Conservation (phyloP, 495 filamentous ascomycete species). For the Penicillium salamii region DNA sequence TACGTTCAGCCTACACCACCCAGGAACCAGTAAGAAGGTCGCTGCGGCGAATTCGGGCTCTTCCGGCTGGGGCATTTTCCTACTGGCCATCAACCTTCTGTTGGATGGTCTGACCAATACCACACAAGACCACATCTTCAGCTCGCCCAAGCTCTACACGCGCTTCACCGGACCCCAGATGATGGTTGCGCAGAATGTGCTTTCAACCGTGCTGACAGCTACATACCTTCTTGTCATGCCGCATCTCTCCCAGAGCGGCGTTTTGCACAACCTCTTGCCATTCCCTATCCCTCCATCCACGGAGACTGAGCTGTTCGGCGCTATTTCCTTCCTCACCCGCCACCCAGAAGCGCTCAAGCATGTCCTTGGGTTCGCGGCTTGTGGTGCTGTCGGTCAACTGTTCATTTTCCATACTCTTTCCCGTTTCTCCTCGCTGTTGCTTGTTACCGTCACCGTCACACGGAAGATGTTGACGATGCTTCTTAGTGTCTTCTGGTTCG, state of each 20-base stretch:
- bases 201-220: constrained; percentile 71
- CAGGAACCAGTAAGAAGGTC: constrained; percentile 68
- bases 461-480: constrained; percentile 99
- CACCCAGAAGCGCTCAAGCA: constrained; percentile 80
- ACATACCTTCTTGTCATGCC: constrained; percentile 75
- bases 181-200: constrained; percentile 97
- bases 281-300: constrained; percentile 50
- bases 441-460: constrained; percentile 96
- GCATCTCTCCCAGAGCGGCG: constrained; percentile 62
- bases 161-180: constrained; percentile 90
- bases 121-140: constrained; percentile 94
- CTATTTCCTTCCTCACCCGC: constrained; percentile 72
- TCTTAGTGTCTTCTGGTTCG: constrained; percentile 90
- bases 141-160: constrained; percentile 55
- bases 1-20: constrained; percentile 88
- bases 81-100: constrained; percentile 88
- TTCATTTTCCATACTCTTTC: constrained; percentile 98
- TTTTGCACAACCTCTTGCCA: constrained; percentile 67
- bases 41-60: constrained; percentile 50
- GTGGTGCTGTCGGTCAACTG: constrained; percentile 89
- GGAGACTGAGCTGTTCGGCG: constrained; percentile 68
- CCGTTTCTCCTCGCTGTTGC: constrained; percentile 83
- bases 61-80: constrained; percentile 71
- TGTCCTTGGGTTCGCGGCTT: constrained; percentile 87
- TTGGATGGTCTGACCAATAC: constrained; percentile 96